phyloP scores from a whole-genome alignment of 2,329 filamentous ascomycete genomes.

The Fusarium sp. region DNA sequence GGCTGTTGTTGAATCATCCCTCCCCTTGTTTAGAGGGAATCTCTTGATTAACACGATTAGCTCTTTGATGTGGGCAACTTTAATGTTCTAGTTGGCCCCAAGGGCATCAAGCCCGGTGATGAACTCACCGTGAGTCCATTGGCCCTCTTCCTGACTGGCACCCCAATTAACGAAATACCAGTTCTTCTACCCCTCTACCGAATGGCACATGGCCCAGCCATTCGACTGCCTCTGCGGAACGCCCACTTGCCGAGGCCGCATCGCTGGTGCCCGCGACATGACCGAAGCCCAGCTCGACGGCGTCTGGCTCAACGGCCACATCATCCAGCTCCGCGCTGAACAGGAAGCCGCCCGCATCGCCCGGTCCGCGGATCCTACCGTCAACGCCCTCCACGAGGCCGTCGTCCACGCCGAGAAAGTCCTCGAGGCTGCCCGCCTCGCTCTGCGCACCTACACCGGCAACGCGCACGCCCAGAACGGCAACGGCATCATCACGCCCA shows the following conservation, averaged over 20 bases:
- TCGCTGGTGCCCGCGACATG: slow-evolving; percentile 74
- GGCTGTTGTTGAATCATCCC: slow-evolving; percentile 10
- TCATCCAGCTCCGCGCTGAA: slow-evolving; percentile 66
- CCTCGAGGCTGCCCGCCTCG: slow-evolving; percentile 58
- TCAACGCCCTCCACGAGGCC: slow-evolving; percentile 56
- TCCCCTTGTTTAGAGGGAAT: not conserved
- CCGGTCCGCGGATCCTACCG: slow-evolving; percentile 53
- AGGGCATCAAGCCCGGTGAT: slow-evolving; percentile 65
- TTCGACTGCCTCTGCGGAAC: slow-evolving; percentile 75
- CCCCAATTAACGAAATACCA: slow-evolving; percentile 38
- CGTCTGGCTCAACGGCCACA: slow-evolving; percentile 72
- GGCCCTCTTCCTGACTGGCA: no score
- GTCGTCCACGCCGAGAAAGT: slow-evolving; percentile 60
- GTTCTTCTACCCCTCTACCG: slow-evolving; percentile 82
- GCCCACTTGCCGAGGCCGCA: slow-evolving; percentile 68
- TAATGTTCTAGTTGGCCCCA: slow-evolving; percentile 68
- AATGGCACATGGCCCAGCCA: slow-evolving; percentile 80
- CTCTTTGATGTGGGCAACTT: slow-evolving; percentile 70
- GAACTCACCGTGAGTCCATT: slow-evolving; percentile 63
- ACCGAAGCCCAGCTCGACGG: slow-evolving; percentile 63
- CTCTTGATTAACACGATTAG: slow-evolving; percentile 49
- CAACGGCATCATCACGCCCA: slow-evolving; percentile 19
- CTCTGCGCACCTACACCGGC: slow-evolving; percentile 54
- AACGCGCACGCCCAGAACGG: slow-evolving; percentile 28
- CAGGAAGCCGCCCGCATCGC: slow-evolving; percentile 24